These are phyloP conservation scores for Scheffersomyces illinoinensis DNA, from an alignment of 1,139 yeast species.

Conservation along the genomic window DNA sequence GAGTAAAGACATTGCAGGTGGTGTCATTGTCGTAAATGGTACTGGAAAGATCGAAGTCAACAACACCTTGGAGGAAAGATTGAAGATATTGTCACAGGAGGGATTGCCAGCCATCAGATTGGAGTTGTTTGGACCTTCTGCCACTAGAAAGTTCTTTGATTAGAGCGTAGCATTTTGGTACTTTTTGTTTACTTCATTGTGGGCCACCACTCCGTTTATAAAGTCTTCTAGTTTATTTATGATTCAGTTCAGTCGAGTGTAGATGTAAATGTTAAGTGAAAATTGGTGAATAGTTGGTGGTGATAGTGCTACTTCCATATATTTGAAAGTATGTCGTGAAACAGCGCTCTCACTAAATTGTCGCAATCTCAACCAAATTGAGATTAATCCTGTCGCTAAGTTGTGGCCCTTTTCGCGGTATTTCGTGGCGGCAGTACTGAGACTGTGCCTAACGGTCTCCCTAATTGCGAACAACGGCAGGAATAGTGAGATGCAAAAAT, in stretches of 20 bases:
- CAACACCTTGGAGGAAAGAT: constrained; percentile 93
- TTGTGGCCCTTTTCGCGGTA: background rate
- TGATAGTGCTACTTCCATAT: too few species aligned
- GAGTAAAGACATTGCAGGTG: constrained; percentile 74
- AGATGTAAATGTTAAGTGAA: background rate
- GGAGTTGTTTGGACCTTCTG: constrained; percentile 86
- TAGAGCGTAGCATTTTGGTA: constrained; percentile 25
- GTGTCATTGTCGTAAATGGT: constrained; percentile 70
- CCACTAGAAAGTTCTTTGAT: constrained; percentile 87
- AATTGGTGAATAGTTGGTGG: background rate
- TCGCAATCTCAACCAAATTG: background rate
- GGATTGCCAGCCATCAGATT: constrained; percentile 92
- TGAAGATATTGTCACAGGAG: constrained; percentile 75
- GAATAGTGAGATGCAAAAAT: background rate
- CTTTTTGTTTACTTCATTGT: background rate
- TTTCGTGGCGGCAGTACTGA: background rate
- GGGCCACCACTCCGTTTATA: background rate
- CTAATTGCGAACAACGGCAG: background rate
- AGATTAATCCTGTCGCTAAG: background rate
- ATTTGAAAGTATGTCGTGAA: background rate
- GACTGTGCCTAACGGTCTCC: background rate
- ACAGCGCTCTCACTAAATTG: background rate
- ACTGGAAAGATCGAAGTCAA: constrained; percentile 84
- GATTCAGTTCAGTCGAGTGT: background rate
- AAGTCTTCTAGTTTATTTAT: background rate